Evolutionary conservation across 2,329 filamentous ascomycete genomes (phyloP), one percentile per base, ranked within the genome.

Genomic region (Xylaria hypoxylon): DNA sequence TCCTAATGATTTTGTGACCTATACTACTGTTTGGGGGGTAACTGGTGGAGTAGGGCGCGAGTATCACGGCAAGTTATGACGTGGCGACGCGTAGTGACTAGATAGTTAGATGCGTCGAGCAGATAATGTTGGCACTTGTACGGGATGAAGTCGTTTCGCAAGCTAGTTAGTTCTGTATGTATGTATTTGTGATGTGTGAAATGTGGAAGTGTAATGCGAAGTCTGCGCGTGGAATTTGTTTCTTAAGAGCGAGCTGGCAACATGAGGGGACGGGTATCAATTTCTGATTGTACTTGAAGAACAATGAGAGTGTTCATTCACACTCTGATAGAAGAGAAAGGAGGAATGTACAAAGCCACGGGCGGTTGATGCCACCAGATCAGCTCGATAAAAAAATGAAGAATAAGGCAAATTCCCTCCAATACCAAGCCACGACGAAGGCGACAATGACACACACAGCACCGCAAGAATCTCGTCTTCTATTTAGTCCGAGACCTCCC

Each of bases 251-350:
- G 73, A 73, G 70, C 72, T 76, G 74, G 71, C 75, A 77, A 75
- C 65, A 73, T 61, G 74, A 70, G 72, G 73, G 73, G 73, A 78
- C 51, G 72, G 71, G 73, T 76, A 76, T 77, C 75, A 77, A 78
- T 77, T 70, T 76, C 72, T 75, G 75, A 77, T 74, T 78, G 76
- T 77, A 78, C 73, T 72, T 76, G 62, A 72, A 73, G 72, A 76
- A 75, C 74, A 76, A 74, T 72, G 69, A 70, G 68, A 72, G 69
- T 38, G 13, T 70, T 71, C 70, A 71, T 70, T 71, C 70, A 71
- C 52, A 50, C 69, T 71, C 68, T 73, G 69, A 67, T 73, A 67
- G 72, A 69, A 70, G 71, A 72, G 71, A 73, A 72, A 70, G 64
- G 72, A 72, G 68, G 56, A 67, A 78, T 77, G 76, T 78, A 78